These are phyloP conservation scores for Starmerella lactis-condensi DNA, from an alignment of 805 yeast genomes.

Conservation along the genomic window DNA sequence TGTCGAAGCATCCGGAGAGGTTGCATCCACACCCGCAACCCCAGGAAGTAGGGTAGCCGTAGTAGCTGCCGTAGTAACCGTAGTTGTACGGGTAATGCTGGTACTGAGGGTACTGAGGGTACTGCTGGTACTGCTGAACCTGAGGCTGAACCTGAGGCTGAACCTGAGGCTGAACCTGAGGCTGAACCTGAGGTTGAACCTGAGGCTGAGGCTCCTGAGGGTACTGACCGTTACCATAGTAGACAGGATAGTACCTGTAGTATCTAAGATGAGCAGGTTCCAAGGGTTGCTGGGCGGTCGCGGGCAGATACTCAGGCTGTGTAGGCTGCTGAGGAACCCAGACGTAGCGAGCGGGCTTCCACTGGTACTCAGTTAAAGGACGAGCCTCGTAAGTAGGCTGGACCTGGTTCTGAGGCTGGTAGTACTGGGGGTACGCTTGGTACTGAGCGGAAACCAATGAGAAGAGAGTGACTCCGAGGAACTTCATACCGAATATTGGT, in stretches of 20 bases:
- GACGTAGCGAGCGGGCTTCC: slow-evolving; percentile 2
- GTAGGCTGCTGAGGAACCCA: slow-evolving; percentile 3
- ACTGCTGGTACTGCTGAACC: slow-evolving; percentile 16
- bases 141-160: slow-evolving; percentile 13
- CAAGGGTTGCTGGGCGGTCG: slow-evolving; percentile 4
- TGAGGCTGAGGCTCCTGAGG: background rate
- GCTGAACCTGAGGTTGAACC: slow-evolving; percentile 1
- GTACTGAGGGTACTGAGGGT: slow-evolving; percentile 15
- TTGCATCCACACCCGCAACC: background rate
- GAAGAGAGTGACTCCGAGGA: too few species aligned
- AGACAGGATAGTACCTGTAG: slow-evolving; percentile 3
- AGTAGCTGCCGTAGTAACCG: background rate
- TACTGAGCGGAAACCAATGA: too few species aligned
- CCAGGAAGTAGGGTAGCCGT: background rate
- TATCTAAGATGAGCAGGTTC: slow-evolving; percentile 2
- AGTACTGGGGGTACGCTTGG: background rate
- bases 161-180: slow-evolving; percentile 4
- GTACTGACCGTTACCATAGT: background rate
- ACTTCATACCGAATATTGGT: too few species aligned
- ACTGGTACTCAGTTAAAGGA: slow-evolving; percentile 1
- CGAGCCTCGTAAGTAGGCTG: too few species aligned
- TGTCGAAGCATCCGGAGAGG: slow-evolving; percentile 5
- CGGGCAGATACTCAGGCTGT: slow-evolving; percentile 4
- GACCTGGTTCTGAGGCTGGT: background rate
- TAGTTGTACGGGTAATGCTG: slow-evolving; percentile 6